A percentile compares a stretch with the other conserved stretches of the same genome.
Evolutionary conservation across 176 grass and related monocot species (phyloP).

Genomic region (Dactylis glomerata): DNA sequence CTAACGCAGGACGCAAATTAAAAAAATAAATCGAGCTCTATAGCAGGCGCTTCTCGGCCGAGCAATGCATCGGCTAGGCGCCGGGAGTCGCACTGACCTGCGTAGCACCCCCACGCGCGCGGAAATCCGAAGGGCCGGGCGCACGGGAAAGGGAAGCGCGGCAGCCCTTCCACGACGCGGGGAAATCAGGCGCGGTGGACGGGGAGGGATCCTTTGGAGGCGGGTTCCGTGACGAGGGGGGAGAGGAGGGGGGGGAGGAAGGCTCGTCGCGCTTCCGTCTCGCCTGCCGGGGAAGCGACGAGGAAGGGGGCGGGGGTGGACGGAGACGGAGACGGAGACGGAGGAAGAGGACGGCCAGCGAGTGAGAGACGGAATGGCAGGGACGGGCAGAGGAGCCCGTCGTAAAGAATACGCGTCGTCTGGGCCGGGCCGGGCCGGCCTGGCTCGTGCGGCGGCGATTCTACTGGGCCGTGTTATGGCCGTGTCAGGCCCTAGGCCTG

Average conservation of each 20-base stretch:
- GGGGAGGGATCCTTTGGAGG: background rate
- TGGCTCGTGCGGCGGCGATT: background rate
- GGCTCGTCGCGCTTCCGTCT: background rate
- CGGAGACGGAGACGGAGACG: background rate
- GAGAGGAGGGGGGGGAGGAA: no score
- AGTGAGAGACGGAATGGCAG: background rate
- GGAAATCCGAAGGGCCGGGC: background rate
- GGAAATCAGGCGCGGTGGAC: background rate
- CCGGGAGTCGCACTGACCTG: background rate
- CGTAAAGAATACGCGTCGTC: background rate
- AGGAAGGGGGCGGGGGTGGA: background rate
- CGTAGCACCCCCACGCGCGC: background rate
- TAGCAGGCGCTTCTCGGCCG: background rate
- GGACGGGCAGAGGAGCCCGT: background rate
- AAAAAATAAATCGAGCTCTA: background rate
- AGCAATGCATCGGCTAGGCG: background rate
- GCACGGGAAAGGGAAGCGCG: background rate
- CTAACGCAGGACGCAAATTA: background rate
- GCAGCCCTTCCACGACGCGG: background rate
- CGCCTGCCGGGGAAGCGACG: conserved; percentile 3
- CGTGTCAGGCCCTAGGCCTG: background rate
- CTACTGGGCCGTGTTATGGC: background rate
- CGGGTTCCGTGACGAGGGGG: background rate
- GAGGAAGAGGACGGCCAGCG: background rate
- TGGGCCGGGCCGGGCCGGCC: background rate